These are phyloP conservation scores for Yamadazyma friedrichii DNA, from an alignment of 1,139 yeast species.

Conservation along the genomic window DNA sequence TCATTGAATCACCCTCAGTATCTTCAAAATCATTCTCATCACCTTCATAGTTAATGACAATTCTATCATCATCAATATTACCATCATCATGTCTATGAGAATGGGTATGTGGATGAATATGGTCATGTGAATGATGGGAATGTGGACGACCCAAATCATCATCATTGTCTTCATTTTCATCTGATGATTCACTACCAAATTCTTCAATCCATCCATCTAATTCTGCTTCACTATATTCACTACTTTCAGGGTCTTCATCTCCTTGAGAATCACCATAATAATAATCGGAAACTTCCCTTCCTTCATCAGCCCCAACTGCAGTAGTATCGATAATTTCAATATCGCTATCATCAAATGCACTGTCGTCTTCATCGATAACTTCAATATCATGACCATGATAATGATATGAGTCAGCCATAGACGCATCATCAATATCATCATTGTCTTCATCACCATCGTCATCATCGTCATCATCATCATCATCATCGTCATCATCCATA, in stretches of 20 bases:
- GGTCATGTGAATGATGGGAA: conserved; percentile 2
- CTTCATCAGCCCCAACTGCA: conserved; percentile 25
- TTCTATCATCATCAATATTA: conserved; percentile 26
- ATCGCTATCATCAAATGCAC: conserved; percentile 28
- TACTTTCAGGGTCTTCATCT: conserved; percentile 28
- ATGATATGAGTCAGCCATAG: conserved; percentile 14
- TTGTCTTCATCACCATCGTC: conserved; percentile 12
- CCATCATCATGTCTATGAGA: conserved; percentile 8
- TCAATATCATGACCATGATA: conserved; percentile 14
- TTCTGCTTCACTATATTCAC: conserved; percentile 41
- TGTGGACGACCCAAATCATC: conserved; percentile 9
- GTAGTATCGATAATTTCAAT: conserved; percentile 47
- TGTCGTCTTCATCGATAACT: conserved; percentile 15
- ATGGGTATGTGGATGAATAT: background rate
- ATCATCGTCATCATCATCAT: conserved; percentile 11
- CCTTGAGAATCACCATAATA: conserved; percentile 34
- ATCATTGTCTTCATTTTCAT: conserved; percentile 11
- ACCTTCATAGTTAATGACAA: conserved; percentile 7
- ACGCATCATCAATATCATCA: conserved; percentile 14
- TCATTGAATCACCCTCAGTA: conserved; percentile 24
- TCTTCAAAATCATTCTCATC: conserved; percentile 15
- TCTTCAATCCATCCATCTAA: conserved; percentile 48
- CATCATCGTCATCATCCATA: conserved; percentile 25
- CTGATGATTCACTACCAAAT: conserved; percentile 25
- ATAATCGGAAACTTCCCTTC: conserved; percentile 16